A percentile compares a stretch with the other conserved stretches of the same genome.
Evolutionary conservation across 2,329 filamentous ascomycete genomes (phyloP).

Genomic region (Diaporthe aspalathi): DNA sequence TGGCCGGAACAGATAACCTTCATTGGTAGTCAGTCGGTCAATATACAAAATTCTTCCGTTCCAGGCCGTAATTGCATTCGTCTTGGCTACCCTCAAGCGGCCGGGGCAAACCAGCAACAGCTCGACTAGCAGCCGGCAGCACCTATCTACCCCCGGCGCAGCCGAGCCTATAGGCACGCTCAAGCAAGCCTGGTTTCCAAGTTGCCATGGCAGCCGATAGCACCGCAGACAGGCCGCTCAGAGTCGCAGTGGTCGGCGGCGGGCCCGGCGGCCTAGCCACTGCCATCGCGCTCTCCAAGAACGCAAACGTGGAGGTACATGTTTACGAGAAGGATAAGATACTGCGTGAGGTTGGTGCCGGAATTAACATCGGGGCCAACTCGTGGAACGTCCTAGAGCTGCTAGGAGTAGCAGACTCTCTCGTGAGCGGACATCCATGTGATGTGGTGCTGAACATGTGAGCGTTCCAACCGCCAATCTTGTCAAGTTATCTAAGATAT

Average conservation of each 20-base stretch:
- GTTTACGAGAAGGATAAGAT: slow-evolving; percentile 51
- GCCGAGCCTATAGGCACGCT: background rate
- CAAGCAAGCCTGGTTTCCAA: background rate
- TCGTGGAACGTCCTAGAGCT: slow-evolving; percentile 51
- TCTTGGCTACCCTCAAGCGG: background rate
- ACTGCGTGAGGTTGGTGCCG: slow-evolving; percentile 52
- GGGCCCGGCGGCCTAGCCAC: slow-evolving; percentile 39
- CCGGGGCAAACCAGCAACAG: background rate
- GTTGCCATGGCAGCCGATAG: slow-evolving; percentile 16
- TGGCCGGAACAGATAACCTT: background rate
- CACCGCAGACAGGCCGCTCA: slow-evolving; percentile 9
- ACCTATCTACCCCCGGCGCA: background rate
- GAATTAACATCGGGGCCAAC: slow-evolving; percentile 51
- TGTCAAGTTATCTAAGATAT: background rate
- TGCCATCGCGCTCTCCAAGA: slow-evolving; percentile 48
- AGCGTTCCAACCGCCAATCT: background rate
- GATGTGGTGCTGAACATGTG: slow-evolving; percentile 37
- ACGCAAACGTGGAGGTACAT: slow-evolving; percentile 48
- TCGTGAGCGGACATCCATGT: slow-evolving; percentile 35
- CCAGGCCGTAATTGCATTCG: background rate
- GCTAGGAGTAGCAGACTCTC: slow-evolving; percentile 45
- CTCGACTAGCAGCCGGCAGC: no score
- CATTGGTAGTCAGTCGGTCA: background rate
- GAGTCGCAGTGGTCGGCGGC: slow-evolving; percentile 38
- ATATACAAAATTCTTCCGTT: background rate